Evolutionary conservation across 352 stramenopile species (phyloP), one percentile per base, ranked within the genome.

Genomic region (Phytophthora ohioensis): DNA sequence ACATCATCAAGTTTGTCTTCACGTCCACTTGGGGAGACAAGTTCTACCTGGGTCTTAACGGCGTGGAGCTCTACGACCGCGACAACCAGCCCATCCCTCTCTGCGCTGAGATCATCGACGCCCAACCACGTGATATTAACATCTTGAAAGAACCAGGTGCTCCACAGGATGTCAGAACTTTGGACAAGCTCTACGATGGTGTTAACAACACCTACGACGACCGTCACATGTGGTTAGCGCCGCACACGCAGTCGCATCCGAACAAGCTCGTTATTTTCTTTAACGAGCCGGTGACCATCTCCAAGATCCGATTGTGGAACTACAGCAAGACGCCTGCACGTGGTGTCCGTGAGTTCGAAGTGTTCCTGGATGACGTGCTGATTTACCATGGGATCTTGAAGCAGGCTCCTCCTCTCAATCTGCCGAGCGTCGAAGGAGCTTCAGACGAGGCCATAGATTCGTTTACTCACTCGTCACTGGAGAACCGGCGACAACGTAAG

Each of bases 1-100:
- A 90, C 79, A 93, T 96, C 35, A 76, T 98, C 75, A 95, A 97
- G 67, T 90, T 94, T 59, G 82, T 92, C 8, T 87, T 93, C 41
- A 54, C 82, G 45, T 90, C 84, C 4, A 93, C 88, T 2, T 95
- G 83, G 84, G 88, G 90, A 3, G 90, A 95, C 65, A 69, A 67
- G 39, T 90, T 90, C 58, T 95, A 93, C 65, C 42, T 97, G 12
- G 90, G 90, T 9, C 75, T 97, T 15, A 93, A 97, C 61, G 84
- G 81, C 3, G 57, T 95, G 4, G 90, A 97, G 77, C 59, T 97
- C 27, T 95, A 79, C 55, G 83, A 93, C 67, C 76, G 65, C 6
- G 42, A 64, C 11, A 90, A 91, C 58, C 59, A 75, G 15, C 64
- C 80, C 27, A 74, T 94, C 8, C 60, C 73, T 49, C 59, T 90